phyloP scores from a whole-genome alignment of 768 basidiomycete species.

The Lepiota brunneoincarnata region DNA sequence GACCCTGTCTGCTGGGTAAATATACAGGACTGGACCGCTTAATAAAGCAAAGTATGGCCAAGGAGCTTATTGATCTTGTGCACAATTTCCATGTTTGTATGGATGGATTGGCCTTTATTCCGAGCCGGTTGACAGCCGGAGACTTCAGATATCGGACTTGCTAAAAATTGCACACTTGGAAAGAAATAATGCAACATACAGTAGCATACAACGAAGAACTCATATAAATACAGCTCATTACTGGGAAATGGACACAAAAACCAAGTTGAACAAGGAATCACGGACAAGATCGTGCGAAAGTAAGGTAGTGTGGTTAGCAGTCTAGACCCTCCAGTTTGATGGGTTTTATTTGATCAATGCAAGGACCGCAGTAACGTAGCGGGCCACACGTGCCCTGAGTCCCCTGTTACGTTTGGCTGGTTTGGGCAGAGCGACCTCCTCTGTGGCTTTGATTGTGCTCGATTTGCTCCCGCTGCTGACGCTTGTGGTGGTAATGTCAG shows the following conservation, averaged over 20 bases:
- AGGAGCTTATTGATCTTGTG: too few species aligned
- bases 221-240: constrained; percentile 10
- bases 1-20: too few species aligned
- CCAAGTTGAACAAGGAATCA: background rate
- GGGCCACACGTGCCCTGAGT: constrained; percentile 11
- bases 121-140: too few species aligned
- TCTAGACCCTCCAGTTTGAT: too few species aligned
- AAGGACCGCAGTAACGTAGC: constrained; percentile 8
- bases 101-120: too few species aligned
- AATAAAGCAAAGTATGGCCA: too few species aligned
- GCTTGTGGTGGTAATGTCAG: background rate
- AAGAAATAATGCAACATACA: background rate
- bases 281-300: too few species aligned
- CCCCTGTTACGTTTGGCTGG: background rate
- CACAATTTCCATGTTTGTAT: too few species aligned
- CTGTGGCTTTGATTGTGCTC: background rate
- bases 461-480: constrained; percentile 12
- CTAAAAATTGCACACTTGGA: too few species aligned
- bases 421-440: background rate
- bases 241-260: background rate
- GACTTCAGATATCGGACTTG: too few species aligned
- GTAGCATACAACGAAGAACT: constrained; percentile 5
- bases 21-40: too few species aligned
- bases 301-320: too few species aligned
- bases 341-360: constrained; percentile 14